Percentiles rank a stretch among this genome's conserved stretches.
phyloP scores from a whole-genome alignment of 257 asterid genomes.

The Nicotiana benthamiana region DNA sequence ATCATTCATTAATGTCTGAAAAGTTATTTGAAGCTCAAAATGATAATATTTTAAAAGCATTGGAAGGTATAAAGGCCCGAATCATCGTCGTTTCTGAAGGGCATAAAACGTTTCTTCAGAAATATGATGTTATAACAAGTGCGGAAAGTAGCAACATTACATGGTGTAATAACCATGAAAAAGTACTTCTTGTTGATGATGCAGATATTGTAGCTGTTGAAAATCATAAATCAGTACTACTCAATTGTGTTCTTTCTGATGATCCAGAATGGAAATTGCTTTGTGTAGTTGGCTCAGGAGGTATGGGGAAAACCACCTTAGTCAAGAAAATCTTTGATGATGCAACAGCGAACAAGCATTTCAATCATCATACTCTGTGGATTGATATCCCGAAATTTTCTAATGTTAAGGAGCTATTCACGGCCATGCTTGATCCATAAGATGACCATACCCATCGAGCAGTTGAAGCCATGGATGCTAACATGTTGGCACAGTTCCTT shows the following conservation, averaged over 20 bases:
- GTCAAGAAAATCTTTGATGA: constrained; percentile 22
- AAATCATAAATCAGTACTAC: constrained; percentile 8
- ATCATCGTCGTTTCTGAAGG: constrained; percentile 1
- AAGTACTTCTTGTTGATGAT: constrained; percentile 10
- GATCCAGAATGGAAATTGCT: constrained; percentile 8
- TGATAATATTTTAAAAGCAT: constrained; percentile 3
- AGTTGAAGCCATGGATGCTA: neutral
- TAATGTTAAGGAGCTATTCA: neutral
- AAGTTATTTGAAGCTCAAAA: constrained; percentile 5
- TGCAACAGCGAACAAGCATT: constrained; percentile 3
- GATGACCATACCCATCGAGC: neutral
- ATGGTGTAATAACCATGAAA: neutral
- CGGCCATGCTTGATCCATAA: neutral
- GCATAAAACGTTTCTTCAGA: constrained; percentile 3
- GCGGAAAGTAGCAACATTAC: neutral
- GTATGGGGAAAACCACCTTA: constrained; percentile 28
- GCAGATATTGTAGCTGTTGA: constrained; percentile 21
- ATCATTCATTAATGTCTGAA: neutral
- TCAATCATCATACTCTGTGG: constrained; percentile 12
- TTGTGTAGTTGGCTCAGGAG: constrained; percentile 25
- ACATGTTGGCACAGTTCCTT: neutral
- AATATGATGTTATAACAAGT: neutral
- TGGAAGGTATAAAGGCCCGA: constrained; percentile 3
- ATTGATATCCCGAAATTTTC: constrained; percentile 8
- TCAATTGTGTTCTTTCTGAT: neutral